These are phyloP conservation scores for Pestalotiopsis fici DNA, from an alignment of 2,329 filamentous ascomycete genomes.

Conservation along the genomic window DNA sequence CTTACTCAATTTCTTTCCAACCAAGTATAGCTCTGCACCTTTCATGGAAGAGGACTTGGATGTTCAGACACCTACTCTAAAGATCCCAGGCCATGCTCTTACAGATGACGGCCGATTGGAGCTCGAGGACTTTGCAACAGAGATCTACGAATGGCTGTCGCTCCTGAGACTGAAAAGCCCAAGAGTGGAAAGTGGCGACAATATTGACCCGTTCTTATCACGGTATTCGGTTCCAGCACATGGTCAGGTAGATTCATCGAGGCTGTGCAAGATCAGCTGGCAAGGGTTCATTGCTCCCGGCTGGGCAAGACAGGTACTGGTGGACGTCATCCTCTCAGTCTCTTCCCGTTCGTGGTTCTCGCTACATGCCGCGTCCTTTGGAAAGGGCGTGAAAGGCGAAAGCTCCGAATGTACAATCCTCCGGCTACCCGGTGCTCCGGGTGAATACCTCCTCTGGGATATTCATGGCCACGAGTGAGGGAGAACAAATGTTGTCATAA, in stretches of 20 bases:
- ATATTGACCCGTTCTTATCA: slow-evolving; percentile 68
- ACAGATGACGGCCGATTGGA: slow-evolving; percentile 42
- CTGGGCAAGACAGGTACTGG: slow-evolving; percentile 52
- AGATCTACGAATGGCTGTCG: slow-evolving; percentile 75
- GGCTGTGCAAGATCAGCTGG: slow-evolving; percentile 57
- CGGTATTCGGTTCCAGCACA: slow-evolving; percentile 60
- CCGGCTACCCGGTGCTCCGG: slow-evolving; percentile 47
- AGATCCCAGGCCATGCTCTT: slow-evolving; percentile 29
- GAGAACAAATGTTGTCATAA: slow-evolving; percentile 12
- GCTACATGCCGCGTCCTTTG: slow-evolving; percentile 53
- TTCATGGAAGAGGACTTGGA: slow-evolving; percentile 24
- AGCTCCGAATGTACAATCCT: slow-evolving; percentile 55
- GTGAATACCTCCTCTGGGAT: slow-evolving; percentile 64
- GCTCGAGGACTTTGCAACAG: slow-evolving; percentile 63
- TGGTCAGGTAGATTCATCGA: slow-evolving; percentile 22
- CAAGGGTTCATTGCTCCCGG: slow-evolving; percentile 55
- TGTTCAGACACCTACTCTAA: slow-evolving; percentile 33
- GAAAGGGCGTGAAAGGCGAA: slow-evolving; percentile 42
- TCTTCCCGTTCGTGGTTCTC: slow-evolving; percentile 56
- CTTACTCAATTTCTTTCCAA: slow-evolving; percentile 45
- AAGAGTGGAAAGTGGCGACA: slow-evolving; percentile 57
- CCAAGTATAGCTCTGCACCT: slow-evolving; percentile 39
- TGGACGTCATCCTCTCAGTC: slow-evolving; percentile 43
- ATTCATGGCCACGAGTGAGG: slow-evolving; percentile 45
- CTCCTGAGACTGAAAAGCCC: slow-evolving; percentile 67